Base-by-base conservation (phyloP, 2,329 filamentous ascomycete species). In the Penicillium sp. region DNA sequence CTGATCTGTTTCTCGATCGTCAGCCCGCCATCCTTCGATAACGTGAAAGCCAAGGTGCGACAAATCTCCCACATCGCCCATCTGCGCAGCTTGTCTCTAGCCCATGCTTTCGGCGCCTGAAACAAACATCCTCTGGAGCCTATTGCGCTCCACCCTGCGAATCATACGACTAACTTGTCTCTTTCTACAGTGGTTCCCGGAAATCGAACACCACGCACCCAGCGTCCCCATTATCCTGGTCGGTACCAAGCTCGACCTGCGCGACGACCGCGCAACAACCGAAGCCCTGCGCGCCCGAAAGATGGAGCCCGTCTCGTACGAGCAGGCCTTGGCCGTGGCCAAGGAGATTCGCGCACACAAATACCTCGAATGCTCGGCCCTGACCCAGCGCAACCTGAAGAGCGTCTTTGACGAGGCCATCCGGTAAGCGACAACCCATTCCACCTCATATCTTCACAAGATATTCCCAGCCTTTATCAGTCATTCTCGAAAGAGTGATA, bases 331-430 rank as follows among this genome's bases (percentile, higher is more conserved):
- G 66, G 83, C 89, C 68, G 91, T 94, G 67, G 92, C 93, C 65
- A 96, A 96, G 83, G 93, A 97, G 73, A 97, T 99, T 80, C 90
- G 88, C 76, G 94, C 95, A 50, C 91, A 95, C 82, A 98, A 97
- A 82, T 99, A 99, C 81, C 86, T 98, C 45, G 95, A 99, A 82
- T 99, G 95, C 82, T 98, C 95, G 56, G 95, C 95, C 53, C 84
- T 99, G 70, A 99, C 95, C 40, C 95, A 98, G 84, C 86, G 94
- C 75, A 97, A 97, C 79, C 81, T 99, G 72, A 99, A 99, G 89
- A 96, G 92, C 73, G 95, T 99, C 53, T 99, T 99, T 76, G 95
- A 99, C 76, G 94, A 97, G 81, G 95, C 95, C 37, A 99, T 99
- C 76, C 90, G 95, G 95, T 98, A 82, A 72, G 89, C 81, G 22